These are phyloP conservation scores for Backusella circina DNA, from an alignment of 192 early-diverging fungal species.

Conservation along the genomic window DNA sequence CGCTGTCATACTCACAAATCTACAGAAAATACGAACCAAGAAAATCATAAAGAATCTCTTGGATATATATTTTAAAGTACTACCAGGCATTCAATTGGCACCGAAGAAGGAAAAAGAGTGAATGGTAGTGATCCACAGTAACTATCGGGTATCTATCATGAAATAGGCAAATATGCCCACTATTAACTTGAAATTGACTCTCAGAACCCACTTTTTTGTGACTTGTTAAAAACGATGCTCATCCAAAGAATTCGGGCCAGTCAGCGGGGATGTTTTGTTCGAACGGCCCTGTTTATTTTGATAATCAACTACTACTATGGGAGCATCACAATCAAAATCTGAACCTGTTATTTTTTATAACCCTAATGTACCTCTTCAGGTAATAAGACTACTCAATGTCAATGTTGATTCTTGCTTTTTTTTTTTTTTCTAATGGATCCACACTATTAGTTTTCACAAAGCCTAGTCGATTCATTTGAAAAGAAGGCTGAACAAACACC, in stretches of 20 bases:
- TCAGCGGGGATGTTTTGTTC: background rate
- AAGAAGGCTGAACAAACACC: constrained; percentile 10
- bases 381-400: background rate
- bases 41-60: no score
- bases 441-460: constrained; percentile 19
- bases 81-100: no score
- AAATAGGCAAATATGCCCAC: no score
- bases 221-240: background rate
- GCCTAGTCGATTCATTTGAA: constrained; percentile 17
- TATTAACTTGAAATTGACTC: no score
- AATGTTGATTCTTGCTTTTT: background rate
- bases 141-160: no score
- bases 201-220: background rate
- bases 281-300: constrained; percentile 1
- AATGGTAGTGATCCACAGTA: no score
- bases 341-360: constrained; percentile 22
- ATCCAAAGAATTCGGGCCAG: background rate
- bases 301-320: constrained; percentile 12
- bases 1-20: no score
- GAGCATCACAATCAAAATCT: constrained; percentile 21
- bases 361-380: constrained; percentile 16
- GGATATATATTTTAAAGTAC: no score
- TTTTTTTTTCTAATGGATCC: background rate
- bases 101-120: no score
- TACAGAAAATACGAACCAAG: no score